Base-by-base conservation (phyloP, 768 basidiomycete genomes). In the Panaeolus papilionaceus region DNA sequence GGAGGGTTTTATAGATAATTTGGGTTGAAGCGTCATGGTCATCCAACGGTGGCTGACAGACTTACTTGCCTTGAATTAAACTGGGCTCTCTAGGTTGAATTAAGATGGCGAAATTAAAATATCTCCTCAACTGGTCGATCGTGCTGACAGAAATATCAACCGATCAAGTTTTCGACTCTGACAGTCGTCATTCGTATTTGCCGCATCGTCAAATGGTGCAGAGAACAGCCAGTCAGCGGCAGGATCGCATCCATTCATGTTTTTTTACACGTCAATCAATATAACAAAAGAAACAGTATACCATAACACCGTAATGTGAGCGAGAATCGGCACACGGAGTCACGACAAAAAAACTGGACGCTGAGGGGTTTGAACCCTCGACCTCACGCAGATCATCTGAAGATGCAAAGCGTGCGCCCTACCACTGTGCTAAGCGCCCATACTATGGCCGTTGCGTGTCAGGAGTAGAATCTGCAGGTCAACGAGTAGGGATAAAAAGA, bases 341-440 rank as follows among this genome's bases (percentile, higher is more conserved):
- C 5, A 33, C 33, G 2, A 11, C 10, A 26, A 49, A 49, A 49
- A n/a, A 26, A 20, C 23, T 49, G 47, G 47, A 49, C 47, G n/a
- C 47, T 49, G 47, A 49, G 47, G 47, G n/a, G 47, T 8, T 49
- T 49, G 47, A 49, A 49, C n/a, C 47, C 20, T 49, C 47, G 47
- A 49, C 47, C 47, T 49, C 47, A 49, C 47, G 47, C 47, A 49
- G 42, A 23, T 49, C 47, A 49, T 20, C 47, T 49, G 23, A 23
- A 49, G 20, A 49, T 49, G 47, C 47, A 49, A 49, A 49, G 47
- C 47, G 47, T 49, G 47, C 47, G 47, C 47, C 47, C 47, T 49
- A 49, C 42, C 42, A 49, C 47, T 49, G 47, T 26, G 47, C 47
- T 49, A 49, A 49, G 47, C 47, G 47, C 47, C 47, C 47, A 49